These are phyloP conservation scores for Dothidotthia symphoricarpi DNA, from an alignment of 2,329 filamentous ascomycete genomes.

Conservation along the genomic window DNA sequence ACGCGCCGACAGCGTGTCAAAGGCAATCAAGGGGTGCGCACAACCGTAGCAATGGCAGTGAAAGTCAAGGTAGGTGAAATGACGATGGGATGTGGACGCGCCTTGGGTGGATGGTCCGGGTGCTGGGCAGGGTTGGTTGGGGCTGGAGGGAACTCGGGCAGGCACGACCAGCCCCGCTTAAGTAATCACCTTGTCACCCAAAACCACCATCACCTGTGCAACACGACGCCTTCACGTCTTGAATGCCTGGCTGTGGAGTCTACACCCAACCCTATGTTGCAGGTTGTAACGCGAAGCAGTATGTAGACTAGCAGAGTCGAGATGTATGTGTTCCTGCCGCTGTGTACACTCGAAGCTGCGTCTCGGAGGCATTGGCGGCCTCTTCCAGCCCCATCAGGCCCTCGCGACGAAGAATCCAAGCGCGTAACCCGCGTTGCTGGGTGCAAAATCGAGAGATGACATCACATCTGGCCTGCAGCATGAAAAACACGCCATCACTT, in stretches of 20 bases:
- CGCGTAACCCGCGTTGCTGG: too few relatives aligned
- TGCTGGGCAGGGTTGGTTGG: constrained; percentile 8
- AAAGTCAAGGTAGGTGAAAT: constrained; percentile 12
- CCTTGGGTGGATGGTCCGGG: constrained; percentile 17
- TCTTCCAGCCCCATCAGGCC: too few relatives aligned
- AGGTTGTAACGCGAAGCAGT: too few relatives aligned
- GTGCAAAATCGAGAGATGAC: too few relatives aligned
- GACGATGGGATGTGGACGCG: constrained; percentile 26
- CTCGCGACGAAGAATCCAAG: too few relatives aligned
- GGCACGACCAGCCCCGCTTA: constrained; percentile 7
- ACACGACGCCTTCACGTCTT: background rate
- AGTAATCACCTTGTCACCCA: constrained; percentile 3
- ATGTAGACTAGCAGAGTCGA: too few relatives aligned
- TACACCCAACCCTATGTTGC: background rate
- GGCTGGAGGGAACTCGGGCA: constrained; percentile 4
- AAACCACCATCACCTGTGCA: constrained; percentile 1
- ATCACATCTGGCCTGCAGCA: constrained; percentile 4
- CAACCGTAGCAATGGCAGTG: constrained; percentile 24
- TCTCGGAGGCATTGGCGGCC: too few relatives aligned
- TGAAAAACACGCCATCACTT: constrained; percentile 11
- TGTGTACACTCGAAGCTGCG: too few relatives aligned
- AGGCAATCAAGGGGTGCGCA: constrained; percentile 16
- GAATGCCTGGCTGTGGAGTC: background rate
- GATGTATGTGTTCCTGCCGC: too few relatives aligned
- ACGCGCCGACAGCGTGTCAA: constrained; percentile 22